Evolutionary conservation across 805 yeast species (phyloP).

Genomic region (Wickerhamiella brachini): DNA sequence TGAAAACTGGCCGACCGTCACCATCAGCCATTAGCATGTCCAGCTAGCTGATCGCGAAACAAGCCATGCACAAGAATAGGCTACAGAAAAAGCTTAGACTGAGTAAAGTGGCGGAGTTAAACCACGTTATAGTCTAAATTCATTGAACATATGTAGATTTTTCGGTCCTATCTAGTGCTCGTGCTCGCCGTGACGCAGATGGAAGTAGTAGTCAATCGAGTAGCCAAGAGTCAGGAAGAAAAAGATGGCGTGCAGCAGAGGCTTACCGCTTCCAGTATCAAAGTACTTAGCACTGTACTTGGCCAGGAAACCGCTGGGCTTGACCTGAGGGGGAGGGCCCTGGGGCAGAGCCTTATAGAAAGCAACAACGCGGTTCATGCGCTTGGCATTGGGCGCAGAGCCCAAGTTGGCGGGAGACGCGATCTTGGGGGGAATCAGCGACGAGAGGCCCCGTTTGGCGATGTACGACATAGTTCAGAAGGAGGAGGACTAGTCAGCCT

Average conservation of each 20-base stretch:
- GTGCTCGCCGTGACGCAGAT: conserved; percentile 30
- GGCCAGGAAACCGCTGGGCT: conserved; percentile 32
- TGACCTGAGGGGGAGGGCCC: conserved; percentile 69
- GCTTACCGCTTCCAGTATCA: conserved; percentile 22
- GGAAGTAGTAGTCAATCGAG: conserved; percentile 87
- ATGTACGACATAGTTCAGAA: conserved; percentile 53
- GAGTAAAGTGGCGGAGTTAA: too few species aligned
- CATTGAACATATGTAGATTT: background rate
- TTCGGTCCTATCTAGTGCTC: conserved; percentile 3
- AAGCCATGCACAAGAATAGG: too few species aligned
- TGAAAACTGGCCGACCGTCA: background rate
- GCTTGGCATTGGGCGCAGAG: conserved; percentile 90
- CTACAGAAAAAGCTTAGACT: background rate
- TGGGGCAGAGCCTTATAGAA: conserved; percentile 95
- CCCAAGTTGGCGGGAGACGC: conserved; percentile 93
- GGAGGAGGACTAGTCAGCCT: background rate
- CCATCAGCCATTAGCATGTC: too few species aligned
- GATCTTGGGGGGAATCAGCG: conserved; percentile 96
- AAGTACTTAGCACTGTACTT: conserved; percentile 68
- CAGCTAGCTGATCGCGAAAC: too few species aligned
- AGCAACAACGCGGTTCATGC: conserved; percentile 86
- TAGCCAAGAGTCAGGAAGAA: conserved; percentile 66
- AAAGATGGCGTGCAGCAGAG: conserved; percentile 50
- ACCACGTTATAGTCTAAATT: background rate
- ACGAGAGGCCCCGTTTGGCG: conserved; percentile 83